Evolutionary conservation across 192 early-diverging fungal genomes (phyloP).

Genomic region (Chytriomyces sp.): DNA sequence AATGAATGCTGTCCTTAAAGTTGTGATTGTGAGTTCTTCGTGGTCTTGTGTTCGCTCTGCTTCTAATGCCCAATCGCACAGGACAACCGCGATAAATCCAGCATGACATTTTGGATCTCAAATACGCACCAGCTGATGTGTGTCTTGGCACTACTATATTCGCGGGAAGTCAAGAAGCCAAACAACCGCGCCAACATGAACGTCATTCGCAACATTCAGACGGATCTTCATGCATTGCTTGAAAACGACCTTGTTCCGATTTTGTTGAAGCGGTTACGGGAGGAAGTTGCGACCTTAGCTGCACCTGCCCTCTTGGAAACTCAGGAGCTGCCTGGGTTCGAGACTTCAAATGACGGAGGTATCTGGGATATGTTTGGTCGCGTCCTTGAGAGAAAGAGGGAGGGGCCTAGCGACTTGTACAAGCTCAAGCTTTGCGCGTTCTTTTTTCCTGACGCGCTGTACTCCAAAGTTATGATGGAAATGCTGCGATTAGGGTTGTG

Average conservation of each 20-base stretch:
- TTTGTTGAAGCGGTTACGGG: slow-evolving; percentile 87
- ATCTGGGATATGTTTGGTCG: neutral
- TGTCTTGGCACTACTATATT: slow-evolving; percentile 55
- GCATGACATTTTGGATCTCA: slow-evolving; percentile 80
- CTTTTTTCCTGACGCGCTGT: slow-evolving; percentile 76
- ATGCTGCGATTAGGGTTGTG: slow-evolving; percentile 83
- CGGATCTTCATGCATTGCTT: slow-evolving; percentile 73
- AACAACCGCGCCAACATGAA: slow-evolving; percentile 62
- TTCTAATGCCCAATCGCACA: neutral
- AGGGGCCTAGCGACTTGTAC: slow-evolving; percentile 69
- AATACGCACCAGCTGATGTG: slow-evolving; percentile 87
- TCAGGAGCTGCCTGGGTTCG: slow-evolving; percentile 82
- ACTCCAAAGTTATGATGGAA: slow-evolving; percentile 81
- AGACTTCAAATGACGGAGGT: slow-evolving; percentile 38
- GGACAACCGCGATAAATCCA: neutral
- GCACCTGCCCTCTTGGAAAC: slow-evolving; percentile 85
- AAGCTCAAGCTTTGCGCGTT: slow-evolving; percentile 86
- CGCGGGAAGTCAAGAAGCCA: slow-evolving; percentile 36
- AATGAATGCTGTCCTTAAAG: slow-evolving; percentile 9
- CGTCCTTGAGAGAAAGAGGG: neutral
- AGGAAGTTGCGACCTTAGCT: slow-evolving; percentile 79
- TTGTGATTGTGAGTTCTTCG: neutral
- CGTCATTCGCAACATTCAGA: slow-evolving; percentile 75
- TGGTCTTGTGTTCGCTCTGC: neutral
- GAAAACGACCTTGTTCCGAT: slow-evolving; percentile 83